phyloP scores from a whole-genome alignment of 176 grass and related monocot species.

The Phyllostachys edulis region DNA sequence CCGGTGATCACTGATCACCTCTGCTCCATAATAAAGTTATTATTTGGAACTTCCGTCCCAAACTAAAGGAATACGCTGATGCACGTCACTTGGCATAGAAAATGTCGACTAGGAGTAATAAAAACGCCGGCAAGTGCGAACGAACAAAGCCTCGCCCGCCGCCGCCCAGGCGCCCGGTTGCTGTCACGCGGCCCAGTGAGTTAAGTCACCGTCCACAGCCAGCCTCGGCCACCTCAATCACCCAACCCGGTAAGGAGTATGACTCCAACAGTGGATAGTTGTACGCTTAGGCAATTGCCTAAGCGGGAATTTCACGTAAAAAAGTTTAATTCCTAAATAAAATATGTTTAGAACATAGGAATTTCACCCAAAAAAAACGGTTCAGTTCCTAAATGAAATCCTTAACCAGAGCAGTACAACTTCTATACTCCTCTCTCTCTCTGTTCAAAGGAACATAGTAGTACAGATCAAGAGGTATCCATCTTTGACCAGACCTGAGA shows the following conservation, averaged over 20 bases:
- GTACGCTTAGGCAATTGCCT: background rate
- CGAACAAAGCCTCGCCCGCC: background rate
- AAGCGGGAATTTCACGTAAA: too few species aligned
- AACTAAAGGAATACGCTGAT: background rate
- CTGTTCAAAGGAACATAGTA: too few species aligned
- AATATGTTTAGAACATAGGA: too few species aligned
- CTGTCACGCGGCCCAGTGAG: background rate
- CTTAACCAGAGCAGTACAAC: too few species aligned
- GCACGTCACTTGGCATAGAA: background rate
- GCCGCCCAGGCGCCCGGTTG: background rate
- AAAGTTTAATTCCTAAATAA: too few species aligned
- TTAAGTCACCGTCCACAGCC: background rate
- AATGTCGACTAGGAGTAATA: too few species aligned
- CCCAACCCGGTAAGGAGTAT: background rate
- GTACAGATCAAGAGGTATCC: background rate
- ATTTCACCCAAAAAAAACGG: too few species aligned
- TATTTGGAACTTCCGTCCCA: background rate
- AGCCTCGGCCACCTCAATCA: background rate
- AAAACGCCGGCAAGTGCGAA: background rate
- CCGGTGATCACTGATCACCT: too few species aligned
- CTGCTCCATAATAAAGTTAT: background rate
- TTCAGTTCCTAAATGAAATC: too few species aligned
- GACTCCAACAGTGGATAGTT: background rate
- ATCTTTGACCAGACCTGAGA: slow-evolving; percentile 8
- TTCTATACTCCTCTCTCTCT: too few species aligned